These are phyloP conservation scores for Irineochytrium annulatum DNA, from an alignment of 192 early-diverging fungal genomes.

Conservation along the genomic window DNA sequence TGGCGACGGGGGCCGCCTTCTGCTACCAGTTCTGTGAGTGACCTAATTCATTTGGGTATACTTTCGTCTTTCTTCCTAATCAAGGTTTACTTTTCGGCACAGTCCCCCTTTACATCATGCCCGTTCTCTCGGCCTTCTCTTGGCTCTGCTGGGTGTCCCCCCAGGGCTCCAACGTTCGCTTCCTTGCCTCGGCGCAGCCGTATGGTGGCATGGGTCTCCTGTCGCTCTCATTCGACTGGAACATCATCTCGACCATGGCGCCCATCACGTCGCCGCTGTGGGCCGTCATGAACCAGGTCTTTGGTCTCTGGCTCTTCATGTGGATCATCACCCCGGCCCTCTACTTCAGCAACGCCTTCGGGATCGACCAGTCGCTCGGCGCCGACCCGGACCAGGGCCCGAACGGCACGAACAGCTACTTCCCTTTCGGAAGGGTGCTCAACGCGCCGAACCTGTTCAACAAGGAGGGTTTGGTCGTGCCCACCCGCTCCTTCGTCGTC, in stretches of 20 bases:
- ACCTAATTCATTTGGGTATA: too few relatives aligned
- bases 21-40: background rate
- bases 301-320: slow-evolving; percentile 6
- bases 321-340: slow-evolving; percentile 21
- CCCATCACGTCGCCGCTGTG: slow-evolving; percentile 15
- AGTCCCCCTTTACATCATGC: background rate
- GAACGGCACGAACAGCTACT: background rate
- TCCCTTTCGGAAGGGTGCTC: slow-evolving; percentile 10
- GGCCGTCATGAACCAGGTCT: slow-evolving; percentile 6
- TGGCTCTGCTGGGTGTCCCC: background rate
- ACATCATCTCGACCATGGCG: slow-evolving; percentile 1
- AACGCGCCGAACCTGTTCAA: slow-evolving; percentile 8
- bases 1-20: background rate
- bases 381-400: background rate
- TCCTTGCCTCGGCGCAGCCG: background rate
- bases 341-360: slow-evolving; percentile 9
- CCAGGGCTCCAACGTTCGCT: background rate
- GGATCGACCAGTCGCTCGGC: background rate
- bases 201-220: slow-evolving; percentile 1
- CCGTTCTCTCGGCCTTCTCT: slow-evolving; percentile 1
- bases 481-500: background rate
- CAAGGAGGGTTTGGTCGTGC: background rate
- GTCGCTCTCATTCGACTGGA: slow-evolving; percentile 26
- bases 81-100: too few relatives aligned
- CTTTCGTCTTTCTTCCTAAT: too few relatives aligned